phyloP scores from a whole-genome alignment of 352 stramenopile genomes.

The Pythium guiyangense region DNA sequence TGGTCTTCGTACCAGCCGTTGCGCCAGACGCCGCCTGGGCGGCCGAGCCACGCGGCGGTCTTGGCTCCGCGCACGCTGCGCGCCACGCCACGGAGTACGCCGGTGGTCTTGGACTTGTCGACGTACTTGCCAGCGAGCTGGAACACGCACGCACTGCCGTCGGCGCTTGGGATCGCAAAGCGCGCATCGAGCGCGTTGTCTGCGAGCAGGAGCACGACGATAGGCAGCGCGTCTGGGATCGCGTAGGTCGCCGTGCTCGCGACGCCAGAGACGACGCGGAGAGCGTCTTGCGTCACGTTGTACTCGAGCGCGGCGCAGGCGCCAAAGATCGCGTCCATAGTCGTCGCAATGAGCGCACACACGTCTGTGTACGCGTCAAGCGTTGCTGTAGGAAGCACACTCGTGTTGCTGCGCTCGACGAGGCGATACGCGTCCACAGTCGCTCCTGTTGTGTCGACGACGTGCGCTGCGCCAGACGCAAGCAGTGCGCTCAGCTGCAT shows the following conservation, averaged over 20 bases:
- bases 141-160: slow-evolving; percentile 27
- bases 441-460: not conserved
- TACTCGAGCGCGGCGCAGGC: slow-evolving; percentile 21
- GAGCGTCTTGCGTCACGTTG: slow-evolving; percentile 17
- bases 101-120: slow-evolving; percentile 8
- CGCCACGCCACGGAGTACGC: not conserved
- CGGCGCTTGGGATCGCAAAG: slow-evolving; percentile 17
- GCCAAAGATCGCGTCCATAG: slow-evolving; percentile 11
- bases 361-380: slow-evolving; percentile 7
- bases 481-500: slow-evolving; percentile 3
- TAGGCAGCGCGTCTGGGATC: slow-evolving; percentile 19
- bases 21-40: slow-evolving; percentile 19
- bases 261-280: slow-evolving; percentile 21
- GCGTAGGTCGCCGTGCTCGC: slow-evolving; percentile 5
- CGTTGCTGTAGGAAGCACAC: slow-evolving; percentile 9
- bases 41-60: slow-evolving; percentile 31
- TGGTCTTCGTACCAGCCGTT: slow-evolving; percentile 40
- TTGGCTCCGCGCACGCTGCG: slow-evolving; percentile 24
- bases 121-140: slow-evolving; percentile 18
- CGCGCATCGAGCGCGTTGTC: slow-evolving; percentile 17
- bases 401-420: slow-evolving; percentile 10
- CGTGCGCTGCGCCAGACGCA: too few relatives aligned
- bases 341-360: too few relatives aligned
- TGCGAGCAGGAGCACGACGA: slow-evolving; percentile 29
- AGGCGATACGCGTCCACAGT: slow-evolving; percentile 11